Evolutionary conservation across 306 rosid species (phyloP), one percentile per base, ranked within the genome.

Genomic region (Quercus ilex): DNA sequence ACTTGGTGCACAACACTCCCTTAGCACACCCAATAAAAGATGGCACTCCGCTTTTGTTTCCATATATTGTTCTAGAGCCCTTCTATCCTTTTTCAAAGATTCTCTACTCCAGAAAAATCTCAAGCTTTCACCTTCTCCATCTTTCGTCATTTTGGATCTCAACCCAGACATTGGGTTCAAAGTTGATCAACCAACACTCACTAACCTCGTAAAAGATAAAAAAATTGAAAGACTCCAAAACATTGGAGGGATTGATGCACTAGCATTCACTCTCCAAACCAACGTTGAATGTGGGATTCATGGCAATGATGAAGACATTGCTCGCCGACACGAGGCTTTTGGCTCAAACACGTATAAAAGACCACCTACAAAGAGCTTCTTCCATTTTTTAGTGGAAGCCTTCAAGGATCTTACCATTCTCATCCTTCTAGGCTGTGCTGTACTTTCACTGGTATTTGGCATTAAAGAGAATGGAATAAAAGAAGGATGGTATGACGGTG

Each of bases 401-500:
- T 71, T 70, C 3, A 81, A 85, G 70, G 84, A 85, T 28, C 60
- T 81, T 6, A 85, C 82, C 64, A 83, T 88, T 46, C 19, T 83
- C 11, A 80, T 85, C 21, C 85, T 83, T 9, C 1, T 83, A 33
- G 82, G 17, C 1, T 85, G 87, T 55, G 91, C 87, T 38, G 81
- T 84, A 0, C 79, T 85, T 14, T 83, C 85, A 3, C 91, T 88
- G 19, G 89, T 71, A 1, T 82, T 85, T 2, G 89, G 85, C 73
- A 80, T 84, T 17, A 79, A 64, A 12, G 80, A 79, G 28, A 18
- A 82, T 1, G 88, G 90, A 17, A 41, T 77, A 1, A 82, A 84
- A 23, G 85, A 84, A 26, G 88, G 88, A 1, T 84, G 86, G 90
- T 76, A 73, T 5, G 88, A 84, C 1, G 88, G 90, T 0, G 86